Conservation (phyloP, 345 rosid species). For the Rhizophora apiculata region DNA sequence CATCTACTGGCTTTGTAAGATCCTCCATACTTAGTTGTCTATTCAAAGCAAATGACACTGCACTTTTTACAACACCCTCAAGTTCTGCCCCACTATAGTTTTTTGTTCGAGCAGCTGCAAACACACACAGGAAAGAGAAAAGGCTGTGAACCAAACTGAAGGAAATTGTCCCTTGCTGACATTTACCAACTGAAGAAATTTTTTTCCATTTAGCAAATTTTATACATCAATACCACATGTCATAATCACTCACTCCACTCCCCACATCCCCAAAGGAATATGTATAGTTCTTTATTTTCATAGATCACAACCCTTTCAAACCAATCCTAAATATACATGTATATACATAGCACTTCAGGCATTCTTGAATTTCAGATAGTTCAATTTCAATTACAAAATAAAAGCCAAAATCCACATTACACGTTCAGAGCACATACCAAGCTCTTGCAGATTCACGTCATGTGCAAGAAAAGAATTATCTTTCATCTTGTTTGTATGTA, state of each 20-base stretch:
- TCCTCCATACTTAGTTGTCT: slow-evolving; percentile 94
- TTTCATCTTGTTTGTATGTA: slow-evolving; percentile 98
- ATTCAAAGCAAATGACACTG: slow-evolving; percentile 91
- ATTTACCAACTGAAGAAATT: too few relatives aligned
- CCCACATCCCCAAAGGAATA: too few relatives aligned
- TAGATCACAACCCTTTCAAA: too few relatives aligned
- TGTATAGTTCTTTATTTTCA: too few relatives aligned
- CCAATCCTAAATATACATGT: too few relatives aligned
- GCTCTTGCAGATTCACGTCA: slow-evolving; percentile 83
- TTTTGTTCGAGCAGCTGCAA: slow-evolving; percentile 93
- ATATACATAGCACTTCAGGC: neutral
- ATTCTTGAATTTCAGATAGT: neutral
- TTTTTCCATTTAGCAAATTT: too few relatives aligned
- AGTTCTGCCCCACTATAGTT: slow-evolving; percentile 99
- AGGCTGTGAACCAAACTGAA: neutral
- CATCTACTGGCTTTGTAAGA: slow-evolving; percentile 95
- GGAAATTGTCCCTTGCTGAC: too few relatives aligned
- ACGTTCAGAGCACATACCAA: slow-evolving; percentile 48
- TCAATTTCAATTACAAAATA: neutral
- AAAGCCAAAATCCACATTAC: neutral
- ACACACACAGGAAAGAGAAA: neutral
- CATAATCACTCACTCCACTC: too few relatives aligned
- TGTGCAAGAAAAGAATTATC: slow-evolving; percentile 89
- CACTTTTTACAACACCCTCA: slow-evolving; percentile 99
- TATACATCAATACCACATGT: too few relatives aligned